phyloP scores from a whole-genome alignment of 805 yeast genomes.

The Jamesozyma lodderae region DNA sequence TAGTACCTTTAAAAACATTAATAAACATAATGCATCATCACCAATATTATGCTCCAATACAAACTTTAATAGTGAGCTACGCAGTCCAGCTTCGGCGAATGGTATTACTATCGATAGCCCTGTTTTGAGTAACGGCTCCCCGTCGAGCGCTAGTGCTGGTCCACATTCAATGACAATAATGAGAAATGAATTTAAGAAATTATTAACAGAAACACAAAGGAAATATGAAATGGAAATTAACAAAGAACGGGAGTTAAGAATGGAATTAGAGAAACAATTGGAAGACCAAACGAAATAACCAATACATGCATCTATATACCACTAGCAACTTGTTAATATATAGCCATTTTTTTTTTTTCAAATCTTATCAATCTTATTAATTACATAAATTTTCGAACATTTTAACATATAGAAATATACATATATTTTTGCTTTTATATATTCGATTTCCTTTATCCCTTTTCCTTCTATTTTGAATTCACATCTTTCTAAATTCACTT shows the following conservation, averaged over 20 bases:
- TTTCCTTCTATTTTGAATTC: slow-evolving; percentile 3
- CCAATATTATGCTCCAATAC: neutral
- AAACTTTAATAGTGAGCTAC: neutral
- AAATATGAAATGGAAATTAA: slow-evolving; percentile 51
- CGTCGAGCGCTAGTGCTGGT: slow-evolving; percentile 4
- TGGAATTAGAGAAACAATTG: slow-evolving; percentile 36
- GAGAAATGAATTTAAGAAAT: slow-evolving; percentile 58
- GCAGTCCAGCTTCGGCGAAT: neutral
- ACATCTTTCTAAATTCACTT: slow-evolving; percentile 87
- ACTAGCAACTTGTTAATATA: too few relatives aligned
- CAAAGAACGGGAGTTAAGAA: slow-evolving; percentile 45
- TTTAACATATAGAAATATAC: too few relatives aligned
- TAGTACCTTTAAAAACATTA: neutral
- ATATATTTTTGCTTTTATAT: too few relatives aligned
- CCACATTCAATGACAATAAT: slow-evolving; percentile 44
- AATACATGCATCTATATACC: too few relatives aligned
- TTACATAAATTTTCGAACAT: too few relatives aligned
- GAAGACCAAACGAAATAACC: slow-evolving; percentile 13
- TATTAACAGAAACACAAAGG: slow-evolving; percentile 52
- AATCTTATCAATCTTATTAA: too few relatives aligned
- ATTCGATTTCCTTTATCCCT: too few relatives aligned
- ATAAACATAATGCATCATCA: neutral
- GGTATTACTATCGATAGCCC: neutral
- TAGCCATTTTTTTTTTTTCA: too few relatives aligned
- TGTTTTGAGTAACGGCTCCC: neutral